Conservation (phyloP, 2,329 filamentous ascomycete species). For the Aspergillus ustus region DNA sequence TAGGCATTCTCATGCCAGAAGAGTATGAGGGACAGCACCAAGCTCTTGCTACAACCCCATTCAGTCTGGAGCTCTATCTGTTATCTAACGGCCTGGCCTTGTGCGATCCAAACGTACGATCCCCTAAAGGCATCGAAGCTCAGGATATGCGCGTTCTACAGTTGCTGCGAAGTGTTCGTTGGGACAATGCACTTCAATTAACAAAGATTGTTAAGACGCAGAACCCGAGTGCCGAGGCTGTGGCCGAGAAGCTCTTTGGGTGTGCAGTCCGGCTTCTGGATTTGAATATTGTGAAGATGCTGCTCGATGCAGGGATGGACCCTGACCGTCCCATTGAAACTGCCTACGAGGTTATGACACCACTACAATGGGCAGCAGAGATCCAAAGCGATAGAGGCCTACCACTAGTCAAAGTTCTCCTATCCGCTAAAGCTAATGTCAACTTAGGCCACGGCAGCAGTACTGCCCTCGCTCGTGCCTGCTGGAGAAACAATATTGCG, state of each 20-base stretch:
- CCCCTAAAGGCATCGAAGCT: too few species aligned
- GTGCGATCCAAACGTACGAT: background rate
- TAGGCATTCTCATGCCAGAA: slow-evolving; percentile 1
- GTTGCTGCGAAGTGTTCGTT: background rate
- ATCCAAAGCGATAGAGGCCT: background rate
- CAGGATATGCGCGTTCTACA: background rate
- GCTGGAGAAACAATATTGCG: background rate
- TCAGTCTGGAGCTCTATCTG: background rate
- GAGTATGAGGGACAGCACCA: background rate
- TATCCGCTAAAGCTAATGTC: background rate
- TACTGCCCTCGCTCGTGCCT: background rate
- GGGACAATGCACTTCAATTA: background rate
- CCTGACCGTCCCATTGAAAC: background rate
- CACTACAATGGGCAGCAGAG: background rate
- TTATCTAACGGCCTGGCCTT: background rate
- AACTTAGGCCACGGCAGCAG: background rate
- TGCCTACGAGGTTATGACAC: rapidly evolving
- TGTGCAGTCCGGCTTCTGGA: background rate
- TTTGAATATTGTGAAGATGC: background rate
- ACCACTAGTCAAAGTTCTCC: background rate
- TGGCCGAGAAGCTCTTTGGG: slow-evolving; percentile 1
- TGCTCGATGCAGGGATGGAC: background rate
- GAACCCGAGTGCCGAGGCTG: background rate
- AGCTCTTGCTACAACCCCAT: too few species aligned
- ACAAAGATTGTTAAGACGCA: background rate